Base-by-base conservation (phyloP, 345 rosid species). In the Heritiera littoralis region DNA sequence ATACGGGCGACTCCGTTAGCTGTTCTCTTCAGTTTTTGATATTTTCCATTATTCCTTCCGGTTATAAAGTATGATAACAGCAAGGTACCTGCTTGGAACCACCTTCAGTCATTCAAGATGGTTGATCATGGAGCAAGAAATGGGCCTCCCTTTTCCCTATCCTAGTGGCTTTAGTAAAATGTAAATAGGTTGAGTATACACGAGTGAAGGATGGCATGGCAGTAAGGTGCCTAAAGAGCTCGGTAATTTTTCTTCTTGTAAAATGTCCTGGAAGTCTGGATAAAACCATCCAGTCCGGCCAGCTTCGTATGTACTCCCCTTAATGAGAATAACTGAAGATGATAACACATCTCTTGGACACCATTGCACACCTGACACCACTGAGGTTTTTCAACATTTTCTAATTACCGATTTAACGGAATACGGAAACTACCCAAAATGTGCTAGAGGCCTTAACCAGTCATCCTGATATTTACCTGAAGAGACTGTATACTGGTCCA, bases 31-130 rank as follows among this genome's bases (percentile, higher is more conserved):
- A 7, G 52, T 13, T 64, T 54, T 71, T 65, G 65, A 28, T 14
- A 48, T 78, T 55, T 10, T 51, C 54, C 67, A 12, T 70, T 48
- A 58, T n/a, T 72, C 59, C 51, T 52, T 65, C 17, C 23, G 3
- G 9, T 54, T 52, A 55, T 7, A 55, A 20, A 0, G 41, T 4
- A 69, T 14, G 52, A 28, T 32, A 32, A 45, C 3, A 35, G 38
- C 13, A 10, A 78, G 83, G 73, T 52, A 28, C 70, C 59, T 70
- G 80, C 85, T 84, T 87, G 86, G 88, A 83, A 87, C 82, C 86
- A 63, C 51, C 63, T 61, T 77, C 80, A 23, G 81, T 49, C 80
- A 40, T 52, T 40, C 7, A 17, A 38, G 75, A 61, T 80, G 79
- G 76, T 80, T 76, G 73, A 60, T 66, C 65, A 80, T 75, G 87